Evolutionary conservation across 140 eudicot genomes (phyloP).

Genomic region (Oenanthe javanica): DNA sequence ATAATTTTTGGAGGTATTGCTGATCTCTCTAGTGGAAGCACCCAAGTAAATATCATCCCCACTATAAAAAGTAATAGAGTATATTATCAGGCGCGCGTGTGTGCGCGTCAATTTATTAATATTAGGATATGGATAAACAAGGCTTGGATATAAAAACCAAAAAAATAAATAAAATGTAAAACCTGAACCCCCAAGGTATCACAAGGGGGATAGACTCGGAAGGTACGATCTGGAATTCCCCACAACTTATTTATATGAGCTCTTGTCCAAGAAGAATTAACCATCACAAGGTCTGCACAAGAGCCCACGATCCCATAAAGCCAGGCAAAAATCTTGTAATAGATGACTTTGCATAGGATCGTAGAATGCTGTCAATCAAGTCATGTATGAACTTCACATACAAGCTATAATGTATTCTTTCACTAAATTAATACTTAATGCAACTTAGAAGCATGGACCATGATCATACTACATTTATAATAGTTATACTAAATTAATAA

Average conservation of each 20-base stretch:
- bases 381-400: constrained; percentile 15
- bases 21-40: constrained; percentile 74
- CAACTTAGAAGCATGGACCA: not conserved
- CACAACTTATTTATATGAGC: constrained; percentile 82
- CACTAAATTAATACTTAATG: not conserved
- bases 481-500: no score
- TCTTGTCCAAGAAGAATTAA: constrained; percentile 91
- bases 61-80: not conserved
- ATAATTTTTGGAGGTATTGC: constrained; percentile 42
- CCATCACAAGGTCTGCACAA: constrained; percentile 82
- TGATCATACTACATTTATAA: no score
- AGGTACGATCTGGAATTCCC: constrained; percentile 60
- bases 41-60: constrained; percentile 32
- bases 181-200: constrained; percentile 94
- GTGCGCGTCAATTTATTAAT: not conserved
- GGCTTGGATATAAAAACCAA: not conserved
- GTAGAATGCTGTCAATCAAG: constrained; percentile 41
- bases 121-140: not conserved
- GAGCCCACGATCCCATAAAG: constrained; percentile 94
- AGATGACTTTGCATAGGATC: constrained; percentile 67
- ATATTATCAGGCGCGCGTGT: no score
- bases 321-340: constrained; percentile 73
- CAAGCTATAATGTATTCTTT: not conserved
- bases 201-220: constrained; percentile 94
- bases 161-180: not conserved